Base-by-base conservation (phyloP, 1,139 yeast genomes). In the Blastobotrys apis region DNA sequence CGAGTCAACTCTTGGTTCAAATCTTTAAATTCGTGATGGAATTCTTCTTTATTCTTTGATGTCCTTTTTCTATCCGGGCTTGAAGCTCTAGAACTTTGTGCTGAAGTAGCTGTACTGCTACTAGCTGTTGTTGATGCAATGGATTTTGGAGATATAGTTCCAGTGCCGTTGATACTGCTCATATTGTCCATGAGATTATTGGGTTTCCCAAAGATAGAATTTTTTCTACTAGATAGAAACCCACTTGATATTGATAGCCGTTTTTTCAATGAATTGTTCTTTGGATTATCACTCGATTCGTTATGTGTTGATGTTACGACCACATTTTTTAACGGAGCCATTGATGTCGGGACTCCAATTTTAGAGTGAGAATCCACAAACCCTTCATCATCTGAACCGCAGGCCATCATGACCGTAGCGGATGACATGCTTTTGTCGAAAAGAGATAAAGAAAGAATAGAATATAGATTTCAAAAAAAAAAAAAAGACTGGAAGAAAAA, bases 1-100 rank as follows among this genome's bases (percentile, higher is more conserved):
- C 53, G 51, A 29, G 54, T 37, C 32, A 56, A 49, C 19, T 59
- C 63, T 15, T 52, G 35, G 27, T 60, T 63, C 30, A 60, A 50
- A 2, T 43, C 37, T 37, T 57, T 57, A 44, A 58, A 56, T 9
- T 53, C 57, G 8, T 49, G 43, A 19, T 39, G 34, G 29, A n/a
- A 19, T 13, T 37, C 23, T 6, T 32, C 21, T 32, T 13, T 32
- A 13, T 16, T 32, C 34, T 9, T 5, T 6, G 6, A 8, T 6
- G 9, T 9, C 21, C 21, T 32, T 5, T 32, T 8, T 15, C 34
- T 5, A 9, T 13, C n/a, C 17, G 34, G 19, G 8, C 21, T 32
- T 4, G 20, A 15, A 15, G 15, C 5, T 15, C 19, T 5, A 5
- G 20, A 6, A 15, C 34, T 32, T 8, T 6, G 8, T 5, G 21